Conservation (phyloP, 371 early-diverging fungal species). For the Mortierella sp. region DNA sequence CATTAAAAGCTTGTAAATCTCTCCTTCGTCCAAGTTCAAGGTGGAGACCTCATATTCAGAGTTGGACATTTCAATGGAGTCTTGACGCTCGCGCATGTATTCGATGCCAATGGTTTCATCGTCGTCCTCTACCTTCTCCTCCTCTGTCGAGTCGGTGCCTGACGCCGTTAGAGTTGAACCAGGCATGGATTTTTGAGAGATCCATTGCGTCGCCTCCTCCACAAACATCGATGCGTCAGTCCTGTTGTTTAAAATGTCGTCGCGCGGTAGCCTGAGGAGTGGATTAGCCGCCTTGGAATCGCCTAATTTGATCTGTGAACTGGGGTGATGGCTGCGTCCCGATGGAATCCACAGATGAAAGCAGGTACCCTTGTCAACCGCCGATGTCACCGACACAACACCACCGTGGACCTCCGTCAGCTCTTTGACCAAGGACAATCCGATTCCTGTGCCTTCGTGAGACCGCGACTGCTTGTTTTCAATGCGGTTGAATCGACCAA, state of each 20-base stretch:
- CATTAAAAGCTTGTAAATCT: constrained; percentile 41
- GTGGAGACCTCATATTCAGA: constrained; percentile 39
- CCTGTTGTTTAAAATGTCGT: constrained; percentile 40
- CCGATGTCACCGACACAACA: constrained; percentile 50
- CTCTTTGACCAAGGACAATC: constrained; percentile 62
- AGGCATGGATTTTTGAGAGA: constrained; percentile 42
- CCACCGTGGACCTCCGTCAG: constrained; percentile 63
- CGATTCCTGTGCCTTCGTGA: constrained; percentile 65
- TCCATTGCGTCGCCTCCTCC: constrained; percentile 56
- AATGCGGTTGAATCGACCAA: constrained; percentile 62
- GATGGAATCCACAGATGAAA: constrained; percentile 58
- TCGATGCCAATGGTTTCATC: constrained; percentile 24
- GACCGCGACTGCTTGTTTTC: constrained; percentile 59
- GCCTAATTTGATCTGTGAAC: constrained; percentile 36
- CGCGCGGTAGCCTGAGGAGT: background rate
- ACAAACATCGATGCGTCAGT: constrained; percentile 54
- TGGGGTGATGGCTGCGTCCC: constrained; percentile 46
- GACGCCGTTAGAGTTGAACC: constrained; percentile 45
- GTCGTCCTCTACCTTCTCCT: constrained; percentile 38
- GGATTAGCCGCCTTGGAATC: constrained; percentile 17
- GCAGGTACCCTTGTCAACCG: constrained; percentile 54
- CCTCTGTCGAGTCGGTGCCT: constrained; percentile 55
- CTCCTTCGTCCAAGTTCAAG: constrained; percentile 34
- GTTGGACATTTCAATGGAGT: constrained; percentile 19
- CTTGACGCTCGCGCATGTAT: constrained; percentile 24